Evolutionary conservation across 352 stramenopile species (phyloP), one percentile per base, ranked within the genome.

Genomic region (Globisporangium sylvaticum): DNA sequence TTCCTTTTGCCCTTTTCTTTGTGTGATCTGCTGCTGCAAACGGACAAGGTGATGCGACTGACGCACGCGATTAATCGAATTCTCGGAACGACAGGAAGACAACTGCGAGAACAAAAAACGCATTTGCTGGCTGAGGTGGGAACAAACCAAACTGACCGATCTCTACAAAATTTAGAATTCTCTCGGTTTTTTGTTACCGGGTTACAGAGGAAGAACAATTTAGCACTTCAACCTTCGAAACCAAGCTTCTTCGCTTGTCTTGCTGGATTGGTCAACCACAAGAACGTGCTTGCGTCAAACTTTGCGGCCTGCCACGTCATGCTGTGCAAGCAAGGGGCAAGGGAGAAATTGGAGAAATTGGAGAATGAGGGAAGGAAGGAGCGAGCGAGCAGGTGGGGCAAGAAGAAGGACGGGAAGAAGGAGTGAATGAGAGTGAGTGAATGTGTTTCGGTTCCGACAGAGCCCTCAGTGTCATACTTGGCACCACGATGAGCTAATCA

Each of bases 21-120:
- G 42, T 58, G 42, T 44, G 27, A 46, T 58, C 59, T 57, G 58
- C 39, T 48, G 12, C 18, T 44, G 42, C 59, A 54, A 65, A 42
- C n/a, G 42, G 25, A 65, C 39, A 54, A 22, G 42, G 20, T 65
- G 59, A 65, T 65, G 42, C 59, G 39, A n/a, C 54, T 29, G 54
- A 65, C 27, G 39, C 58, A 29, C 53, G 29, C 58, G 59, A 57
- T 65, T 65, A 54, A 65, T 65, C 48, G 54, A 65, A 65, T 46
- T 12, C 18, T 8, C 25, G 42, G 42, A 50, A 48, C 18, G 39
- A 48, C 14, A 25, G 20, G 29, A 37, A 60, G 20, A 25, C n/a
- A n/a, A n/a, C 29, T 27, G 46, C 10, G 9, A 32, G 8, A n/a
- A 37, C 31, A n/a, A 42, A 14, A 34, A 18, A 34, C n/a, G 58